Evolutionary conservation across 1,284 basidiomycete species (phyloP).

Genomic region (Inonotus obliquus): DNA sequence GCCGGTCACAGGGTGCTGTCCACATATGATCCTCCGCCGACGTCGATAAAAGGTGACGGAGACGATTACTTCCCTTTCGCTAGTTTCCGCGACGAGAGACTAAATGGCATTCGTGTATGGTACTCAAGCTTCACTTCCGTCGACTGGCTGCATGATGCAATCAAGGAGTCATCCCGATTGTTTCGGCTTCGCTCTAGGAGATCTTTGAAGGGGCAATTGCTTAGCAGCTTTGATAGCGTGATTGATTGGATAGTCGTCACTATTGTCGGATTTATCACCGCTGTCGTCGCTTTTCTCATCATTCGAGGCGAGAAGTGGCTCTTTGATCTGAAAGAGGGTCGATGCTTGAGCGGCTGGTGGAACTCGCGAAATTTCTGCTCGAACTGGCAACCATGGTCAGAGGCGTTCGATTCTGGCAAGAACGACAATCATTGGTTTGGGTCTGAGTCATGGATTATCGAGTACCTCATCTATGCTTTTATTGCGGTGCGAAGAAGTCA

Average conservation of each 20-base stretch:
- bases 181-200: conserved; percentile 61
- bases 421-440: conserved; percentile 23
- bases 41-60: conserved; percentile 29
- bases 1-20: conserved; percentile 47
- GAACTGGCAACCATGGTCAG: conserved; percentile 76
- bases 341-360: conserved; percentile 69
- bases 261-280: conserved; percentile 79
- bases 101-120: conserved; percentile 89
- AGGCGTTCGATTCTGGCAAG: conserved; percentile 34
- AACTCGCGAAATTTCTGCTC: conserved; percentile 77
- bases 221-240: conserved; percentile 75
- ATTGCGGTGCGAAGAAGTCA: conserved; percentile 60
- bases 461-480: conserved; percentile 70
- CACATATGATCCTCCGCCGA: conserved; percentile 61
- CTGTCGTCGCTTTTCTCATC: conserved; percentile 83
- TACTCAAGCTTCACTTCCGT: conserved; percentile 82
- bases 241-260: conserved; percentile 92
- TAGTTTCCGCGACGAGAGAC: conserved; percentile 57
- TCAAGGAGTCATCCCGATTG: conserved; percentile 84
- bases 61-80: conserved; percentile 28
- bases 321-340: conserved; percentile 94
- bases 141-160: conserved; percentile 91
- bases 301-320: conserved; percentile 85
- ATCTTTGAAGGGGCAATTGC: conserved; percentile 66
- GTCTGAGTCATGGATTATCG: conserved; percentile 42